Evolutionary conservation across 2,329 filamentous ascomycete species (phyloP), one percentile per base, ranked within the genome.

Genomic region (Acarospora socialis): DNA sequence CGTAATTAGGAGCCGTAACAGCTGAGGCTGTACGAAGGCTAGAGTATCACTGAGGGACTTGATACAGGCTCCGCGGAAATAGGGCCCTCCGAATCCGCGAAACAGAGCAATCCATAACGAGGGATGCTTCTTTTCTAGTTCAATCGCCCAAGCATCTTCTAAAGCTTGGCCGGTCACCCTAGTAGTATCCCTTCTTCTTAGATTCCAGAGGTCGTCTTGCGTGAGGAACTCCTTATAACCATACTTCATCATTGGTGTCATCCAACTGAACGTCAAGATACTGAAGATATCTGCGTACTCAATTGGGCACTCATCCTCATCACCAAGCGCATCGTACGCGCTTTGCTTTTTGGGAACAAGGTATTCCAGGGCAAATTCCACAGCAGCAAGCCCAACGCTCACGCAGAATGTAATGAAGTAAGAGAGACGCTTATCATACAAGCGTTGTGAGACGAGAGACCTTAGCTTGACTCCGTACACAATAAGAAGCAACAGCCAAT

Each of bases 281-380:
- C 87, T 93, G 59, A 98, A 98, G 32, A 95, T 66, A 38, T 87
- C 84, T 8, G 90, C 86, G 53, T 93, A 92, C 56, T 95, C 86
- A 40, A 81, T 75, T 0, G 66, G 66, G 39, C 75, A 80, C 54
- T 81, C 76, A 43, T 79, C 70, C 23, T 73, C 72, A 37, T 77
- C 71, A 5, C 72, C 74, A 29, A 80, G 53, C 4, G 72, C 72
- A 51, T 78, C 70, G 49, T 81, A 81, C 27, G 65, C 70, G 44
- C 73, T 80, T 37, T 74, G 59, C 43, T 71, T 73, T 56, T 86
- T 87, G n/a, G 81, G 81, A 51, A 86, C 76, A 12, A 92, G 62
- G 70, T 86, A 92, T 59, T 94, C 86, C 21, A 92, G 58, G 8
- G 72, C 56, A 41, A 93, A 90, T 42, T 83, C 81, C 6, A 72